phyloP scores from a whole-genome alignment of 2,329 filamentous ascomycete species.

The Trichoderma hamatum region DNA sequence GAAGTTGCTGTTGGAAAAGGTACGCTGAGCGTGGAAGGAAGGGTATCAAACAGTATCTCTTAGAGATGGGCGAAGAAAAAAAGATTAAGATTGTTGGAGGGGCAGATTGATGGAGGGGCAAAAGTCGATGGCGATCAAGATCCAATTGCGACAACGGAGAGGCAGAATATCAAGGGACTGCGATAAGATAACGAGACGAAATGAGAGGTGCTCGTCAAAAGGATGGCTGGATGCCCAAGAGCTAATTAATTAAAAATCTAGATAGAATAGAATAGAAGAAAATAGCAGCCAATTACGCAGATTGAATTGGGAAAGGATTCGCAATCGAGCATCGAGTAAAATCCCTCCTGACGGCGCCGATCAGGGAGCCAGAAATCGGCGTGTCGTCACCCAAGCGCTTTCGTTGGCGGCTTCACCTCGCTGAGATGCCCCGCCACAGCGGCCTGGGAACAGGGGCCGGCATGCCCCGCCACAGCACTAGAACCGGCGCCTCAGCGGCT shows the following conservation, averaged over 20 bases:
- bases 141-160: neutral
- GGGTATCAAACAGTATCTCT: neutral
- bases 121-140: constrained; percentile 11
- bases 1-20: neutral
- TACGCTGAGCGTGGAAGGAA: neutral
- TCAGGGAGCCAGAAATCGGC: neutral
- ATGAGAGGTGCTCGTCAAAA: neutral
- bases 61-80: neutral
- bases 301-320: neutral
- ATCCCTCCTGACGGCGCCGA: constrained; percentile 14
- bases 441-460: constrained; percentile 12
- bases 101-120: constrained; percentile 25
- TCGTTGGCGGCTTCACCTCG: constrained; percentile 17
- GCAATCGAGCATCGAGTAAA: neutral
- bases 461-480: constrained; percentile 14
- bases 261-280: neutral
- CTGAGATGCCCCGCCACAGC: constrained; percentile 19
- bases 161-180: neutral
- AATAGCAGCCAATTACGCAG: neutral
- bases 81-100: constrained; percentile 8
- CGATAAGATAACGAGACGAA: neutral
- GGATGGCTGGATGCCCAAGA: neutral
- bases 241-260: neutral
- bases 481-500: neutral
- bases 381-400: constrained; percentile 24